Base-by-base conservation (phyloP, 75 land plant genomes). In the Adiantum capillusveneris region DNA sequence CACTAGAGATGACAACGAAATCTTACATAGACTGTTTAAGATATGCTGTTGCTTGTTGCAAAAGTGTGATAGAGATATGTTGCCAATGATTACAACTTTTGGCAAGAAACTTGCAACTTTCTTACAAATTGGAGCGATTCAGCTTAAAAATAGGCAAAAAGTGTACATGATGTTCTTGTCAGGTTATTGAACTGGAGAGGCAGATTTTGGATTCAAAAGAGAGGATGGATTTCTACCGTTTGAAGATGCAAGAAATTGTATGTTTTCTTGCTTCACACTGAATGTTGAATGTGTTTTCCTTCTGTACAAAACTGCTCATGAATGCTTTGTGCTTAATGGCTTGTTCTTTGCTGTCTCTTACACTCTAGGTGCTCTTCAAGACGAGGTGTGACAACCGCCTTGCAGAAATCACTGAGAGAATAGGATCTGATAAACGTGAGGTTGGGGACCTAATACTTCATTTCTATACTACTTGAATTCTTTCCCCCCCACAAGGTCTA, bases 241-340 rank as follows among this genome's bases (percentile, higher is more conserved):
- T 80, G 13, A 93, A 82, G 76, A 79, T 93, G 77, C 98, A 93
- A 65, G 98, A 93, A 63, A 83, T 93, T 63, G 97, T 92, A 53
- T 82, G 97, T 58, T 29, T 31, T 41, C 46, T 46, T 41, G 43
- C 43, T 41, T 41, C 9, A 41, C 12, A 41, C 12, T 9, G 14
- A 14, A 41, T 9, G 43, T 41, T 9, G 14, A 41, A 41, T 9
- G 14, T 41, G 43, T 41, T 41, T n/a, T n/a, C n/a, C 43, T 41
- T 41, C 43, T 41, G 14, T 41, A 41, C n/a, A n/a, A n/a, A n/a
- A n/a, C n/a, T n/a, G n/a, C n/a, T n/a, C n/a, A n/a, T n/a, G n/a
- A n/a, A n/a, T n/a, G n/a, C n/a, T n/a, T n/a, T n/a, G n/a, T n/a
- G n/a, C n/a, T n/a, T n/a, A n/a, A n/a, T n/a, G n/a, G n/a, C n/a